A percentile compares a stretch with the other conserved stretches of the same genome.
Conservation (phyloP, 768 basidiomycete species). For the Termitomyces sp. region DNA sequence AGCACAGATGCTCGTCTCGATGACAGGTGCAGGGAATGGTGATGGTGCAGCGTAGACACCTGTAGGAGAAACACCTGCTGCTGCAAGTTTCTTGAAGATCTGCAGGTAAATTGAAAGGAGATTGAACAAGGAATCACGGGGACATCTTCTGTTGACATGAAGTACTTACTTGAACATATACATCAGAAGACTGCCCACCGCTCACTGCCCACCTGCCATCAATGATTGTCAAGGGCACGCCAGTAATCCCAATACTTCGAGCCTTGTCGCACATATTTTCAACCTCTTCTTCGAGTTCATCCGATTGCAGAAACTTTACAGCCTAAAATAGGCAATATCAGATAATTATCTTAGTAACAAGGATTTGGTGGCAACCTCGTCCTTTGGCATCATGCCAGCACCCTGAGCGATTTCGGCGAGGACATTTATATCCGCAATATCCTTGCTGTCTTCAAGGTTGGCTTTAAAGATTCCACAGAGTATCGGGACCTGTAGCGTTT, state of each 20-base stretch:
- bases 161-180: constrained; percentile 55
- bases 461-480: constrained; percentile 59
- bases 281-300: constrained; percentile 62
- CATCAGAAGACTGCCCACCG: constrained; percentile 68
- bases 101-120: constrained; percentile 9
- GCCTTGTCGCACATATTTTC: constrained; percentile 56
- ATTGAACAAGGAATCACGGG: background rate
- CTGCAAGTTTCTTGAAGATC: constrained; percentile 50
- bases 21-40: constrained; percentile 25
- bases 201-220: constrained; percentile 74
- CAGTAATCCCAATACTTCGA: constrained; percentile 61
- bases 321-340: constrained; percentile 35
- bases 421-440: constrained; percentile 53
- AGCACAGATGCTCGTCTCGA: constrained; percentile 20
- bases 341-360: background rate
- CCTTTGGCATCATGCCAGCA: constrained; percentile 49
- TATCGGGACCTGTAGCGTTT: constrained; percentile 49
- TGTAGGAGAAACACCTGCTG: constrained; percentile 21
- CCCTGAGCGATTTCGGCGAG: constrained; percentile 55
- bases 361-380: constrained; percentile 40
- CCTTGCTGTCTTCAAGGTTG: constrained; percentile 58
- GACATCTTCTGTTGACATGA: background rate
- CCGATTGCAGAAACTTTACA: constrained; percentile 54
- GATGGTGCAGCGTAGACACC: constrained; percentile 28
- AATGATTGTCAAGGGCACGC: constrained; percentile 77